Evolutionary conservation across 306 rosid genomes (phyloP).

Genomic region (Elaeagnus macrophylla): DNA sequence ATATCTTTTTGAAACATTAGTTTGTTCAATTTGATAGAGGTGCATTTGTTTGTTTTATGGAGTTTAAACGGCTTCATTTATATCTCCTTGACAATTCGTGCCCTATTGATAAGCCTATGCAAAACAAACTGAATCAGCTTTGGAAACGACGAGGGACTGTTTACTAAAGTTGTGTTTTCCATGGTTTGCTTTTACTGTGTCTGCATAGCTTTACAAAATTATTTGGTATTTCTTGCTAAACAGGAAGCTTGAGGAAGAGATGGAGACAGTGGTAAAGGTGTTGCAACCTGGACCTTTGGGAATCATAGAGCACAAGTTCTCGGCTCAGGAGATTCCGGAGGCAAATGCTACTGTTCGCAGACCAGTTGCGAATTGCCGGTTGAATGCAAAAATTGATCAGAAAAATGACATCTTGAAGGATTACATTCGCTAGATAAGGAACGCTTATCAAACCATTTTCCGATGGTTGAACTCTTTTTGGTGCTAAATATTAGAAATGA

Average conservation of each 20-base stretch:
- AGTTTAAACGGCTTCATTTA: too few species aligned
- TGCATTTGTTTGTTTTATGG: too few species aligned
- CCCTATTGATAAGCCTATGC: too few species aligned
- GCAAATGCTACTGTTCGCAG: slow-evolving; percentile 49
- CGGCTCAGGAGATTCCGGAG: slow-evolving; percentile 54
- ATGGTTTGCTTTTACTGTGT: neutral
- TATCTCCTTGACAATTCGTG: too few species aligned
- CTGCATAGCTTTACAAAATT: neutral
- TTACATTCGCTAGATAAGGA: slow-evolving; percentile 36
- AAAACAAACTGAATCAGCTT: too few species aligned
- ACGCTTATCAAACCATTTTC: neutral
- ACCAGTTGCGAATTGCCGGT: slow-evolving; percentile 68
- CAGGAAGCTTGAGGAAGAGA: slow-evolving; percentile 77
- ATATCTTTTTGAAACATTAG: too few species aligned
- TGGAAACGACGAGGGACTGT: neutral
- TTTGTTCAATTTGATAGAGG: too few species aligned
- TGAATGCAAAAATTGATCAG: slow-evolving; percentile 38
- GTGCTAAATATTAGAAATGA: too few species aligned
- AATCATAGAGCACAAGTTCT: slow-evolving; percentile 71
- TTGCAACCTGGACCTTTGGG: slow-evolving; percentile 96
- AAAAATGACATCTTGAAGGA: slow-evolving; percentile 35
- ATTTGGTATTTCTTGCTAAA: slow-evolving; percentile 8
- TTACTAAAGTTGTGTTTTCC: slow-evolving; percentile 7
- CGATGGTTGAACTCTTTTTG: too few species aligned
- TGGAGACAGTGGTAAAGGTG: slow-evolving; percentile 77